Base-by-base conservation (phyloP, 1,139 yeast genomes). In the Hanseniaspora sp. region DNA sequence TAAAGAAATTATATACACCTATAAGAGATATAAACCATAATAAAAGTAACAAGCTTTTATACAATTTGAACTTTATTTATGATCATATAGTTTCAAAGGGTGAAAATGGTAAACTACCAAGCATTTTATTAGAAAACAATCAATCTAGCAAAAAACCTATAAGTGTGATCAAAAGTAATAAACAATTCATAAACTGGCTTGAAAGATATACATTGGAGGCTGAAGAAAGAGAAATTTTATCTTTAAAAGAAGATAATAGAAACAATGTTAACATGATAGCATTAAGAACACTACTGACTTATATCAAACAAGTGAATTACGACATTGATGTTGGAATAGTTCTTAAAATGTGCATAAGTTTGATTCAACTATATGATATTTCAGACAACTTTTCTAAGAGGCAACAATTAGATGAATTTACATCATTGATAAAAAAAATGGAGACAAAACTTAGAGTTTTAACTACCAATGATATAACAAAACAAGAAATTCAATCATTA, bases 1-100 rank as follows among this genome's bases (percentile, higher is more conserved):
- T 63, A 23, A 64, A 64, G 56, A 66, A 67, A 6, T 51, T 63
- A 18, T 60, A 62, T 46, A 64, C 67, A 5, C 66, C 65, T n/a
- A 51, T 54, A 1, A 59, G 62, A 17, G 58, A 60, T 49, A 54
- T 56, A n/a, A 46, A 58, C 11, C 38, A 58, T 37, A 51, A 59
- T 7, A 54, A 58, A 11, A 58, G 58, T 35, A 52, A 58, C 28
- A 51, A 59, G 17, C 34, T 64, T 29, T 45, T 63, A 15, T 55
- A 53, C 15, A 58, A 60, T 34, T 57, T 65, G 28, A 52, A 49
- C n/a, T 46, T 57, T 29, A 37, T 51, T 3, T 51, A 51, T 37
- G 45, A 51, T 15, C 43, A 51, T 15, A 44, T 51, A 28, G n/a
- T 51, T 13, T 43, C 39, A 29, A 51, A 38, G 30, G 38, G n/a